These are phyloP conservation scores for Lasiosphaeria miniovina DNA, from an alignment of 495 filamentous ascomycete genomes.

Conservation along the genomic window DNA sequence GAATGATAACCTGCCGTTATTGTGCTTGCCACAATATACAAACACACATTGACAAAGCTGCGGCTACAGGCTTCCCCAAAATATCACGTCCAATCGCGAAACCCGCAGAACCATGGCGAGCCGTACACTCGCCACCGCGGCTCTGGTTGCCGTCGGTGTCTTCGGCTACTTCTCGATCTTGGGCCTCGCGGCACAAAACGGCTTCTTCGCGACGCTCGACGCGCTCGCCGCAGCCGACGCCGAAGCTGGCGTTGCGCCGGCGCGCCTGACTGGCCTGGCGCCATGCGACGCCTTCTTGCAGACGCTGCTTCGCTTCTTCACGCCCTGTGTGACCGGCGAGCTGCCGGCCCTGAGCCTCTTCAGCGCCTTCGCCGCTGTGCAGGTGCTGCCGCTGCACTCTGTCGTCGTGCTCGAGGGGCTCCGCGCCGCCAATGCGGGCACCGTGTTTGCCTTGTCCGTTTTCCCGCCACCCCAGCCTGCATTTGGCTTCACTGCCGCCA, in stretches of 20 bases:
- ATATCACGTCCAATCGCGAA: no score
- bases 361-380: slow-evolving; percentile 2
- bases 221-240: not conserved
- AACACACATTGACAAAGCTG: no score
- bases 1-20: no score
- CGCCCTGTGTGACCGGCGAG: not conserved
- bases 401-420: slow-evolving; percentile 6
- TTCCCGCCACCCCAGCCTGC: not conserved
- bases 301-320: slow-evolving; percentile 1
- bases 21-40: no score
- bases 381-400: not conserved
- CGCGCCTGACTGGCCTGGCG: not conserved
- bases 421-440: not conserved
- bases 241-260: not conserved
- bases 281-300: not conserved
- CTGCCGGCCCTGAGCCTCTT: slow-evolving; percentile 2
- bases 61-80: no score
- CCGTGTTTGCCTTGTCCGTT: not conserved
- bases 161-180: slow-evolving; percentile 6
- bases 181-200: not conserved
- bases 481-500: not conserved
- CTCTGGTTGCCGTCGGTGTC: not conserved
- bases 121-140: not conserved
- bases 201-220: not conserved
- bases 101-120: not conserved